phyloP scores from a whole-genome alignment of 2,329 filamentous ascomycete species.

The Cercospora canescens region DNA sequence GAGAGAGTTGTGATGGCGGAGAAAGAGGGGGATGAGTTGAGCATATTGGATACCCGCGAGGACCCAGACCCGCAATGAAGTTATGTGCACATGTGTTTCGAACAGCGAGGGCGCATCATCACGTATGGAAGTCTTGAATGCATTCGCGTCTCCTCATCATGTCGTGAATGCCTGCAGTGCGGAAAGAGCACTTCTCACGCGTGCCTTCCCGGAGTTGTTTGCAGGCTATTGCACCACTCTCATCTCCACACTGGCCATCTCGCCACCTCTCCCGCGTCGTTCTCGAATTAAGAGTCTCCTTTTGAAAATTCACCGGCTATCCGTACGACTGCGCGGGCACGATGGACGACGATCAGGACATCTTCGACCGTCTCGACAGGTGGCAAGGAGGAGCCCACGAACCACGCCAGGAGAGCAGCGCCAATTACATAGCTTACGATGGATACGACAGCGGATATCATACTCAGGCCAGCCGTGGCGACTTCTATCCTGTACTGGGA shows the following conservation, averaged over 20 bases:
- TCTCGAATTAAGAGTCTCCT: not conserved
- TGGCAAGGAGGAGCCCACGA: conserved; percentile 23
- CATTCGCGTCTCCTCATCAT: not conserved
- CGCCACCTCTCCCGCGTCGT: not conserved
- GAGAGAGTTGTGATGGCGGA: conserved; percentile 36
- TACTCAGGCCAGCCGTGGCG: not conserved
- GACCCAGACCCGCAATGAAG: conserved; percentile 13
- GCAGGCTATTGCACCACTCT: not conserved
- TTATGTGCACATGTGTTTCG: conserved; percentile 2
- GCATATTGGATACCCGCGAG: conserved; percentile 14
- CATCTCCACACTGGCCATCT: not conserved
- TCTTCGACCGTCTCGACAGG: conserved; percentile 33
- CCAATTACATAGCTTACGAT: conserved; percentile 15
- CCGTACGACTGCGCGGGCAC: not conserved
- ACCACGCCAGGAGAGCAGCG: conserved; percentile 3
- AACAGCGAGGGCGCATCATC: not conserved
- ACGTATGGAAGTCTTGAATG: conserved; percentile 2
- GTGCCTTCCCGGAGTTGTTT: conserved; percentile 5
- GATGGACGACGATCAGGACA: conserved; percentile 23
- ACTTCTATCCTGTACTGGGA: not conserved
- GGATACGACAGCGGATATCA: conserved; percentile 4
- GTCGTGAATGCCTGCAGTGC: not conserved
- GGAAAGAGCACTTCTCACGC: conserved; percentile 9
- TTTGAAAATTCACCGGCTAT: not conserved
- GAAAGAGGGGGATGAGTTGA: not conserved